phyloP scores from a whole-genome alignment of 2,329 filamentous ascomycete genomes.

The Pyricularia sp. region DNA sequence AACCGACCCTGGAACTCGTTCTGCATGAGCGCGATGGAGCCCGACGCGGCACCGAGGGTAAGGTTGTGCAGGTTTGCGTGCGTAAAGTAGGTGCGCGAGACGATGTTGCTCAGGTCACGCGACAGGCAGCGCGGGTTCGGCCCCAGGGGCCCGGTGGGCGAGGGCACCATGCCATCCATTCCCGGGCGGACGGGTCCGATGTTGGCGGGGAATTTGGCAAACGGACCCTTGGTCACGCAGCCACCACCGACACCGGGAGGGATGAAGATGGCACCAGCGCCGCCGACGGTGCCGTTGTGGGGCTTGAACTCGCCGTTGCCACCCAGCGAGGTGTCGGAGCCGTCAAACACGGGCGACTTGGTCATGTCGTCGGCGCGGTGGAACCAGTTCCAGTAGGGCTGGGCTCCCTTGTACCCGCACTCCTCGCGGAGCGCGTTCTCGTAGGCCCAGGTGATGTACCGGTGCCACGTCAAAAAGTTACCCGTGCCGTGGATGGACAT shows the following conservation, averaged over 20 bases:
- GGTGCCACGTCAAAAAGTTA: slow-evolving; percentile 15
- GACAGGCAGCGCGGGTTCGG: slow-evolving; percentile 26
- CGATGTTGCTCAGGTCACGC: slow-evolving; percentile 18
- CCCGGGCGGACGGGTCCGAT: slow-evolving; percentile 17
- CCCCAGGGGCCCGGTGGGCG: slow-evolving; percentile 18
- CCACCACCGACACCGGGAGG: slow-evolving; percentile 19
- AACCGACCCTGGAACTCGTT: slow-evolving; percentile 19
- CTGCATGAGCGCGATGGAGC: slow-evolving; percentile 6
- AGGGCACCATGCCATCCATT: slow-evolving; percentile 16
- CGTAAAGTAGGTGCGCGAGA: slow-evolving; percentile 9
- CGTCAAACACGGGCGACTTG: slow-evolving; percentile 30
- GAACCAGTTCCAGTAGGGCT: slow-evolving; percentile 29
- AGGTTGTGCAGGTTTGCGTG: slow-evolving; percentile 10
- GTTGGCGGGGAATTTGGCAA: slow-evolving; percentile 17
- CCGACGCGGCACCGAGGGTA: slow-evolving; percentile 12
- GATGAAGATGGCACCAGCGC: slow-evolving; percentile 13
- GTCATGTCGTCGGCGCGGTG: slow-evolving; percentile 18
- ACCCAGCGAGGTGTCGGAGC: slow-evolving; percentile 28
- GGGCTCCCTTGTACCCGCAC: slow-evolving; percentile 23
- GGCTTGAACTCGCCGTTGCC: slow-evolving; percentile 28
- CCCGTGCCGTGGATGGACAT: slow-evolving; percentile 21
- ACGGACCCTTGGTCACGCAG: slow-evolving; percentile 19
- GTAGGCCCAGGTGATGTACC: slow-evolving; percentile 19
- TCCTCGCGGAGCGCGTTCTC: slow-evolving; percentile 24
- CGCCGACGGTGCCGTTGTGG: slow-evolving; percentile 11